These are phyloP conservation scores for Trichosanthes truncata DNA, from an alignment of 306 rosid genomes.

Conservation along the genomic window DNA sequence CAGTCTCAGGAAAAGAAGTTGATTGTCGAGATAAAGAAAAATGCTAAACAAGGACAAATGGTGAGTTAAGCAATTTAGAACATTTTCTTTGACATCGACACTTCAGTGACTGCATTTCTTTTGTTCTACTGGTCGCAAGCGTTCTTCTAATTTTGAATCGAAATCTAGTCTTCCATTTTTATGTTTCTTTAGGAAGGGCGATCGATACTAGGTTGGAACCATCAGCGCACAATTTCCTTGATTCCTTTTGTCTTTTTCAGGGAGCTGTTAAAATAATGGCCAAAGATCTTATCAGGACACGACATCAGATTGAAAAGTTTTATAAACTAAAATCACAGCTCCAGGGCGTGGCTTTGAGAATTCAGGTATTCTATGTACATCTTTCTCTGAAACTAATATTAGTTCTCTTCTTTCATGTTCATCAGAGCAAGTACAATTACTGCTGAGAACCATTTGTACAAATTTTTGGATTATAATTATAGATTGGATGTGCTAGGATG, in stretches of 20 bases:
- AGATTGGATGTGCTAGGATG: background rate
- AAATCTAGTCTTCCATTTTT: background rate
- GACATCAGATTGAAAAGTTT: constrained; percentile 71
- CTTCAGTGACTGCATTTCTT: background rate
- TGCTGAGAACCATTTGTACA: background rate
- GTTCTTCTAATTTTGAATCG: background rate
- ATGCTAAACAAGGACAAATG: constrained; percentile 21
- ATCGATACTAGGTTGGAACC: background rate
- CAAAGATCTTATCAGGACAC: constrained; percentile 67
- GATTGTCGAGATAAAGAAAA: constrained; percentile 16
- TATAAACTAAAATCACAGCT: constrained; percentile 76
- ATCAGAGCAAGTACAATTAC: background rate
- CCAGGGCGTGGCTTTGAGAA: constrained; percentile 71
- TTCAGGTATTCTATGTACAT: constrained; percentile 38
- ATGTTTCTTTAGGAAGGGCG: background rate
- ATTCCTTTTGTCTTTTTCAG: constrained; percentile 17
- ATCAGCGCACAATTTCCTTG: background rate
- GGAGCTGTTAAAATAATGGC: constrained; percentile 80
- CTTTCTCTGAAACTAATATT: background rate
- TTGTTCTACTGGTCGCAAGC: background rate
- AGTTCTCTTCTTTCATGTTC: background rate
- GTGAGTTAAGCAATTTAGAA: constrained; percentile 4
- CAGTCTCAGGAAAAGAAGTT: constrained; percentile 19
- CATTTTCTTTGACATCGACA: background rate
- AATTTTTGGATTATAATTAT: background rate